phyloP scores from a whole-genome alignment of 164 flowering plant species.

The Platanus orientalis region DNA sequence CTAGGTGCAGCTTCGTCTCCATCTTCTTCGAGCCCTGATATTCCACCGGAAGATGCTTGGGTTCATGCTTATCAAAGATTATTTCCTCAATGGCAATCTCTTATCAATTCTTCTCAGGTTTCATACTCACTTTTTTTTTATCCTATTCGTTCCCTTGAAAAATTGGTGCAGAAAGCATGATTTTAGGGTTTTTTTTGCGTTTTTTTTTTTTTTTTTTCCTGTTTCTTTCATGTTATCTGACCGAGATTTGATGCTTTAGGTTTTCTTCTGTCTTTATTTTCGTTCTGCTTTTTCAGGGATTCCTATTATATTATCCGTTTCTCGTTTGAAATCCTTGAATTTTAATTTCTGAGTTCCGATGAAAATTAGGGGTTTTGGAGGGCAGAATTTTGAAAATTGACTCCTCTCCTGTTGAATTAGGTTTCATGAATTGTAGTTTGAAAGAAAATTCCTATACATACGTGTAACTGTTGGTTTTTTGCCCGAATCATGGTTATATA shows the following conservation, averaged over 20 bases:
- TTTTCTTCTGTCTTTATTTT: neutral
- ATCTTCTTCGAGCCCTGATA: conserved; percentile 14
- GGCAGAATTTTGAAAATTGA: no score
- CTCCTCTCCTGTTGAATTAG: neutral
- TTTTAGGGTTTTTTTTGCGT: no score
- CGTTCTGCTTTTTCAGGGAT: neutral
- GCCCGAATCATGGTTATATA: neutral
- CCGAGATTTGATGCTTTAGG: neutral
- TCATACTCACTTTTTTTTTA: no score
- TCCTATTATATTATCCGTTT: no score
- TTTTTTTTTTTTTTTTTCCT: neutral
- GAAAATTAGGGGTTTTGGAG: no score
- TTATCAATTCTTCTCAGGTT: conserved; percentile 47
- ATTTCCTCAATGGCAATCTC: conserved; percentile 56
- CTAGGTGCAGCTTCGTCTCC: conserved; percentile 31
- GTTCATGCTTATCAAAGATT: conserved; percentile 32
- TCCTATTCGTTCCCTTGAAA: neutral
- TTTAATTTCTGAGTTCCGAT: no score
- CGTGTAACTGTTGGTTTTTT: no score
- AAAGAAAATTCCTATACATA: no score
- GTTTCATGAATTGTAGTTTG: neutral
- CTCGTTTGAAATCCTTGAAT: no score
- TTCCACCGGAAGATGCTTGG: conserved; percentile 67
- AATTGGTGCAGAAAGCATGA: neutral
- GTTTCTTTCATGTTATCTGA: neutral